Conservation (phyloP, 2,329 filamentous ascomycete genomes). For the Moelleriella libera region DNA sequence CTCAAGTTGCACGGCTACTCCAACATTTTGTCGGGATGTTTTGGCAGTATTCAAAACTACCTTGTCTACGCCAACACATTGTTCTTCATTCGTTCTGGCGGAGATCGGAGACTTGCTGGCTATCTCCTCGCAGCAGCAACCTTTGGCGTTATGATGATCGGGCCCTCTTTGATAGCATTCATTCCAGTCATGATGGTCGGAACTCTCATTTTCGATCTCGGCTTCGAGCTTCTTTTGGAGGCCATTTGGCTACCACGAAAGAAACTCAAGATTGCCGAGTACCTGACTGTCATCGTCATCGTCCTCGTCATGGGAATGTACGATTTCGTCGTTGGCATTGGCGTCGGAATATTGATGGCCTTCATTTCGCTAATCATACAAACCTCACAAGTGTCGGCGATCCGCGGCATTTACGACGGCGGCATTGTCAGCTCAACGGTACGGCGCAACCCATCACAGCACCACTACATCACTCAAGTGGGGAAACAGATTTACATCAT, state of each 20-base stretch:
- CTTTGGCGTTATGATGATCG: conserved; percentile 67
- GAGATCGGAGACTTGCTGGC: conserved; percentile 73
- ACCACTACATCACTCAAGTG: conserved; percentile 72
- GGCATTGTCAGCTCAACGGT: conserved; percentile 86
- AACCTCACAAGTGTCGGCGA: conserved; percentile 76
- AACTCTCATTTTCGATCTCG: conserved; percentile 85
- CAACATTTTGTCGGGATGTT: conserved; percentile 75
- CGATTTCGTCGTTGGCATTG: conserved; percentile 91
- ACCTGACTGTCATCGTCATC: conserved; percentile 77
- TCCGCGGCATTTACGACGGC: conserved; percentile 81
- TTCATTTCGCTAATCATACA: conserved; percentile 87
- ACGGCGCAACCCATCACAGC: conserved; percentile 76
- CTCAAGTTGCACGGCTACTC: conserved; percentile 86
- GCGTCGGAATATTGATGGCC: conserved; percentile 79
- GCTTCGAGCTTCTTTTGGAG: conserved; percentile 81
- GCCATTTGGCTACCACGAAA: conserved; percentile 80
- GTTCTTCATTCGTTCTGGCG: conserved; percentile 90
- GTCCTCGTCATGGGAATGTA: conserved; percentile 93
- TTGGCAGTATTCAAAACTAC: conserved; percentile 91
- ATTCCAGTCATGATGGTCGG: conserved; percentile 97
- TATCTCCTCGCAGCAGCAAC: conserved; percentile 72
- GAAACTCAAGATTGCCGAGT: conserved; percentile 76
- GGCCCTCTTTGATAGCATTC: conserved; percentile 78
- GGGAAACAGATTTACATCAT: conserved; percentile 81
- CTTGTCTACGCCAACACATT: conserved; percentile 95